Evolutionary conservation across 768 basidiomycete genomes (phyloP).

Genomic region (Boletellus ananas): DNA sequence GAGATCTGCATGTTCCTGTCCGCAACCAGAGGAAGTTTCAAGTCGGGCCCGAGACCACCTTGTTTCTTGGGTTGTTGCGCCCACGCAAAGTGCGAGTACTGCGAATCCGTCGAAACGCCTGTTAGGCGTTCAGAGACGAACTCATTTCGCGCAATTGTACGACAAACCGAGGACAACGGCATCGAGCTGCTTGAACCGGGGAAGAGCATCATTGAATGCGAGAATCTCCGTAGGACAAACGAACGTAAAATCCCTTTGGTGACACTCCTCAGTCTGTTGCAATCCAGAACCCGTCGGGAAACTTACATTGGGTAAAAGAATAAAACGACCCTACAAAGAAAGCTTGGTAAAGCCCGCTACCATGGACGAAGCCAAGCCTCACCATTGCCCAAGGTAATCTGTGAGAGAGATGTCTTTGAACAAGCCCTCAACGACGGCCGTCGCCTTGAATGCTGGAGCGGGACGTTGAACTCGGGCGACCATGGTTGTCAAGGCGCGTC

Average conservation of each 20-base stretch:
- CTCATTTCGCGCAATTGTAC: background rate
- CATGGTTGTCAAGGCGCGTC: slow-evolving; percentile 16
- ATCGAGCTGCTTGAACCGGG: slow-evolving; percentile 68
- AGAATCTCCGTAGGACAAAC: slow-evolving; percentile 96
- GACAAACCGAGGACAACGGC: slow-evolving; percentile 71
- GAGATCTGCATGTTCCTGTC: slow-evolving; percentile 78
- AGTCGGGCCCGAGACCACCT: slow-evolving; percentile 87
- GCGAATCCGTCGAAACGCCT: slow-evolving; percentile 87
- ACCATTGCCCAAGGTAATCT: slow-evolving; percentile 83
- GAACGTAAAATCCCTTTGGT: slow-evolving; percentile 74
- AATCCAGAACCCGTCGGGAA: background rate
- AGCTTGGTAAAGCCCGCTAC: background rate
- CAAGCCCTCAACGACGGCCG: slow-evolving; percentile 69
- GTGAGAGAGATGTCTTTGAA: slow-evolving; percentile 77
- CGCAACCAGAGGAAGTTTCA: slow-evolving; percentile 79
- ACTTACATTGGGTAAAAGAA: slow-evolving; percentile 92
- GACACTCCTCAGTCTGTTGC: background rate
- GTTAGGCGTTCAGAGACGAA: background rate
- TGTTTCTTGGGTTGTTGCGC: slow-evolving; percentile 74
- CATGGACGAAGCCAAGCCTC: background rate
- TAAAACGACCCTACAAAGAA: slow-evolving; percentile 72
- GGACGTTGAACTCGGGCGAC: slow-evolving; percentile 72
- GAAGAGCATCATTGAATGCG: slow-evolving; percentile 87
- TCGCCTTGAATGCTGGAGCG: slow-evolving; percentile 75
- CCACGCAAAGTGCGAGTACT: slow-evolving; percentile 88